Conservation (phyloP, 2,329 filamentous ascomycete species). For the Aschersonia sp. region DNA sequence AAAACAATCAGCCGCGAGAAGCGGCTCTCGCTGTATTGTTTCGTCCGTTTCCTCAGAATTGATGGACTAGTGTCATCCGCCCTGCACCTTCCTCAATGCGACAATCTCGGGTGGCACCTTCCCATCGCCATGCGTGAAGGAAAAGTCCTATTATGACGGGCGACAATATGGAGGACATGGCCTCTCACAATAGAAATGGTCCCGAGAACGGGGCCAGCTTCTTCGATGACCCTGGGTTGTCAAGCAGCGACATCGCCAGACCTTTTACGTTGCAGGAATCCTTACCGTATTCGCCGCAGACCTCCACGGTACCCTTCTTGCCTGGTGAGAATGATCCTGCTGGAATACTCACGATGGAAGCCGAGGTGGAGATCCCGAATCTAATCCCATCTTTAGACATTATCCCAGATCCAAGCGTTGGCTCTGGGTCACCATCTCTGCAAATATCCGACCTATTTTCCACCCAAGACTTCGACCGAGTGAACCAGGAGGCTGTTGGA, state of each 20-base stretch:
- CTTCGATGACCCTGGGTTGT: constrained; percentile 9
- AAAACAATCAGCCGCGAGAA: too few species aligned
- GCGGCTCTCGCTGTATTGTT: neutral
- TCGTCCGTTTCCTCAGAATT: neutral
- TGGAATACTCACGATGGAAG: too few species aligned
- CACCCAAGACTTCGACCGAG: constrained; percentile 42
- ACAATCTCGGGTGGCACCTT: constrained; percentile 12
- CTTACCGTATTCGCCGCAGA: constrained; percentile 69
- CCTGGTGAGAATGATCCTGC: constrained; percentile 37
- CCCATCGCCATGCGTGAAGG: constrained; percentile 16
- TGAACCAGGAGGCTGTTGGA: constrained; percentile 59
- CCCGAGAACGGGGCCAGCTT: constrained; percentile 18
- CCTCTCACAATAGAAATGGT: constrained; percentile 14
- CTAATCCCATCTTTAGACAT: constrained; percentile 30
- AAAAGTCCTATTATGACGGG: constrained; percentile 11
- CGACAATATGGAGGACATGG: constrained; percentile 16
- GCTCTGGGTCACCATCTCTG: constrained; percentile 36
- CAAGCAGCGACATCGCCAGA: constrained; percentile 16
- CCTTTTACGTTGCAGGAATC: constrained; percentile 59
- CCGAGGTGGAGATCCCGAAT: neutral
- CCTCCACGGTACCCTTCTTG: constrained; percentile 65
- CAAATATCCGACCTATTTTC: constrained; percentile 36
- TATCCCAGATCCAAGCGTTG: constrained; percentile 48
- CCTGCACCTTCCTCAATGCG: constrained; percentile 11
- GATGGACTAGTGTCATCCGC: constrained; percentile 1